Conservation (phyloP, 441 rosid genomes). For the Eutrema salsugineum region DNA sequence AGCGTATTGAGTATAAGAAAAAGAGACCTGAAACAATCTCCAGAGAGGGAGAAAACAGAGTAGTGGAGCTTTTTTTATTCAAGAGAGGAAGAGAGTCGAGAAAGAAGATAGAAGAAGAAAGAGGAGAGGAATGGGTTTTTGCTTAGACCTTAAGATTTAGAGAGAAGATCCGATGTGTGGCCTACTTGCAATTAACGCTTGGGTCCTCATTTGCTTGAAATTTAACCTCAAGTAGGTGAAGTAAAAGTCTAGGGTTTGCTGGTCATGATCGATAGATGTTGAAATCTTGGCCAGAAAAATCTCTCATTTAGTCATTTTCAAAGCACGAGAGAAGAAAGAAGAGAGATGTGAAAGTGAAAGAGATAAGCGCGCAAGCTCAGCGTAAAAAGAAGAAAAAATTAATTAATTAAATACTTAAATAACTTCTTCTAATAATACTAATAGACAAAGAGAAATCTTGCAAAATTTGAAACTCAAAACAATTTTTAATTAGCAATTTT, state of each 20-base stretch:
- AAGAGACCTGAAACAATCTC: neutral
- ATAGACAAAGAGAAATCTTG: too few relatives aligned
- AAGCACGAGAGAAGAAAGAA: neutral
- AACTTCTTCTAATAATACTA: too few relatives aligned
- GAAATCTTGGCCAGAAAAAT: neutral
- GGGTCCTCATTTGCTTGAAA: slow-evolving; percentile 7
- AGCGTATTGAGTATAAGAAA: neutral
- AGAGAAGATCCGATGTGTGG: slow-evolving; percentile 30
- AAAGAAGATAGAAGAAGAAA: neutral
- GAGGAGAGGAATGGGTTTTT: neutral
- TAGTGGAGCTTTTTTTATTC: neutral
- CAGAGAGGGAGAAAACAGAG: neutral
- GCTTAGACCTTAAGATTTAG: slow-evolving; percentile 33
- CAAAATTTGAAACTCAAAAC: too few relatives aligned
- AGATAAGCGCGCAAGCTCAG: slow-evolving; percentile 3
- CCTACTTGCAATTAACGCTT: slow-evolving; percentile 33
- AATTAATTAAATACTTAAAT: neutral
- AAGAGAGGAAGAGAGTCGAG: neutral
- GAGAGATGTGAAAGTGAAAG: neutral
- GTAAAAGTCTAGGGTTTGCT: slow-evolving; percentile 11
- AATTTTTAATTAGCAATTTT: too few relatives aligned
- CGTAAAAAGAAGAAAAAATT: neutral
- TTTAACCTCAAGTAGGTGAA: slow-evolving; percentile 21
- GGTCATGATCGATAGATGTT: slow-evolving; percentile 7
- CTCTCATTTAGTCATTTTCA: slow-evolving; percentile 8